These are phyloP conservation scores for Hymenoscyphus albidus DNA, from an alignment of 2,329 filamentous ascomycete genomes.

Conservation along the genomic window DNA sequence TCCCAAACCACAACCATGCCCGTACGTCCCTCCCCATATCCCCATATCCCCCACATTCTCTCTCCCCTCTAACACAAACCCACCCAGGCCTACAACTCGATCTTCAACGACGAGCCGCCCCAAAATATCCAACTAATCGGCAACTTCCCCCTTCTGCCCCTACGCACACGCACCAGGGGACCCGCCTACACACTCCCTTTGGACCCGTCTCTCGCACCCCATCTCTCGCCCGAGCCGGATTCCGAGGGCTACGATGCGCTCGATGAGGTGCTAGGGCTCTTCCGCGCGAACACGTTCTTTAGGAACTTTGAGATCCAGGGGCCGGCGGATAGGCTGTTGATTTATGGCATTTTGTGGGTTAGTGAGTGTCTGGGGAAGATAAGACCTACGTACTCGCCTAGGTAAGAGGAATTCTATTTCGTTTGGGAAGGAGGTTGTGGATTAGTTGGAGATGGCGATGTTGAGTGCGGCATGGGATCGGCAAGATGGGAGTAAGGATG, in stretches of 20 bases:
- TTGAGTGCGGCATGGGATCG: no score
- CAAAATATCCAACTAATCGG: slow-evolving; percentile 61
- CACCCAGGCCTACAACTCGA: slow-evolving; percentile 87
- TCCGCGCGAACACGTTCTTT: slow-evolving; percentile 98
- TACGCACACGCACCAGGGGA: slow-evolving; percentile 93
- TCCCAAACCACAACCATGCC: slow-evolving; percentile 17
- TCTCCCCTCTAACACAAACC: not conserved
- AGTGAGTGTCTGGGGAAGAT: slow-evolving; percentile 89
- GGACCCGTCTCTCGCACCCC: slow-evolving; percentile 41
- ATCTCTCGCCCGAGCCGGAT: slow-evolving; percentile 68
- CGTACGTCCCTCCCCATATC: slow-evolving; percentile 7
- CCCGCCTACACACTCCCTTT: slow-evolving; percentile 82
- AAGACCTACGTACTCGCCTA: slow-evolving; percentile 64
- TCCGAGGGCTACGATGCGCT: slow-evolving; percentile 93
- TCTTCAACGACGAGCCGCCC: slow-evolving; percentile 79
- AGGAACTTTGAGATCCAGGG: slow-evolving; percentile 99
- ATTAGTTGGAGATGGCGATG: no score
- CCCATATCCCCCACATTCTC: not conserved
- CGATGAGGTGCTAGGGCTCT: slow-evolving; percentile 87
- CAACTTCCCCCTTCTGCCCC: slow-evolving; percentile 91
- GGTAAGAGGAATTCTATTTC: slow-evolving; percentile 43
- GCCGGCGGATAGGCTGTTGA: slow-evolving; percentile 85
- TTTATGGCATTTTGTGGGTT: slow-evolving; percentile 95
- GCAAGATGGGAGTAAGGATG: no score
- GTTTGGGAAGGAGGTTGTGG: not conserved